phyloP scores from a whole-genome alignment of 169 alveolate genomes.

The Eimeria necatrix region DNA sequence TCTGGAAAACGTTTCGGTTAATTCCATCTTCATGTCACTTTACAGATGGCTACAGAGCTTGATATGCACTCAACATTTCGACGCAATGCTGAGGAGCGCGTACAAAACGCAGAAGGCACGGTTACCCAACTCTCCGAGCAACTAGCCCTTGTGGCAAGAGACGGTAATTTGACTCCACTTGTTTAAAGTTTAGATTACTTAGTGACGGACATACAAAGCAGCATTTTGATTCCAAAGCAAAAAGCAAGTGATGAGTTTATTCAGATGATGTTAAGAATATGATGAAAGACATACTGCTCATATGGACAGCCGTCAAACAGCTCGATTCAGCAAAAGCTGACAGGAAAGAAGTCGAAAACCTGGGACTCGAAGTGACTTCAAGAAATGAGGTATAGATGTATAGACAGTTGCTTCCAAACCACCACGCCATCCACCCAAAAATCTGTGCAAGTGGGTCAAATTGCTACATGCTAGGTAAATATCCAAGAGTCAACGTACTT shows the following conservation, averaged over 20 bases:
- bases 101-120: slow-evolving; percentile 56
- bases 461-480: too few species aligned
- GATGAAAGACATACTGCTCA: slow-evolving; percentile 79
- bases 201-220: too few species aligned
- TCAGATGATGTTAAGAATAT: slow-evolving; percentile 78
- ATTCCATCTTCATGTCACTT: neutral
- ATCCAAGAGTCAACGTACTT: too few species aligned
- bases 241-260: neutral
- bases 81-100: slow-evolving; percentile 54
- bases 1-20: neutral
- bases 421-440: neutral
- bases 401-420: neutral
- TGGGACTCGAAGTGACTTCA: slow-evolving; percentile 41
- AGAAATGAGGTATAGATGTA: slow-evolving; percentile 42
- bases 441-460: too few species aligned
- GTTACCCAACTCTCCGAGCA: slow-evolving; percentile 69
- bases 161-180: slow-evolving; percentile 35
- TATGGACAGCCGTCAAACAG: slow-evolving; percentile 80
- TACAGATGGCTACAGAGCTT: slow-evolving; percentile 59
- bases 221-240: neutral
- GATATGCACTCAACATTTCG: slow-evolving; percentile 24
- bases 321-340: slow-evolving; percentile 81
- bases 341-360: slow-evolving; percentile 74
- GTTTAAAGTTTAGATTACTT: neutral
- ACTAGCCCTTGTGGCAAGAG: slow-evolving; percentile 75